These are phyloP conservation scores for Solanum arcanum DNA, from an alignment of 257 asterid genomes.

Conservation along the genomic window DNA sequence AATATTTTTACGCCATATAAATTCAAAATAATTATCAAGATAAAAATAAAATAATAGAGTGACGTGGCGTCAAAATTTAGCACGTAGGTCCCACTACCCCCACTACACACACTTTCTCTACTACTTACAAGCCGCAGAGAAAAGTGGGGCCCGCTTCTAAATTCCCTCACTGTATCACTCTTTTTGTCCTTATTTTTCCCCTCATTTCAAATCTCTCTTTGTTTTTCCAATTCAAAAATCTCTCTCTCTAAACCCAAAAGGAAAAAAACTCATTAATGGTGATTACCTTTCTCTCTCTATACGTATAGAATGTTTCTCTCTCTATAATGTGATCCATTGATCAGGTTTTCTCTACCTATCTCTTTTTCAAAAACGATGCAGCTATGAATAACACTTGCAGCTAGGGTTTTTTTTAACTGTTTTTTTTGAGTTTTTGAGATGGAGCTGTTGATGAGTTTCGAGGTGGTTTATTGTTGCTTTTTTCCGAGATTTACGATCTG, in stretches of 20 bases:
- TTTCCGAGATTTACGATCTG: slow-evolving; percentile 50
- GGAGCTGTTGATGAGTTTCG: slow-evolving; percentile 32
- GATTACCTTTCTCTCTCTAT: slow-evolving; percentile 8
- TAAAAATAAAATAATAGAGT: neutral
- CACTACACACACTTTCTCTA: neutral
- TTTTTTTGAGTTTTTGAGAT: neutral
- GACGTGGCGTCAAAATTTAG: neutral
- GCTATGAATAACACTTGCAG: neutral
- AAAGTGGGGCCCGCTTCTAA: neutral
- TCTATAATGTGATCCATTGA: slow-evolving; percentile 10
- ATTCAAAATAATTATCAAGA: too few relatives aligned
- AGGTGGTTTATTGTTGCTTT: slow-evolving; percentile 31
- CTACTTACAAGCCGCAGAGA: neutral
- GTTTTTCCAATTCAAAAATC: slow-evolving; percentile 30
- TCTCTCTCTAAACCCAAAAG: neutral
- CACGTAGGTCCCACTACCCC: neutral
- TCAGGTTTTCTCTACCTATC: neutral
- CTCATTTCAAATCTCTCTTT: neutral
- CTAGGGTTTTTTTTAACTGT: neutral
- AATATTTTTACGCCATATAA: fast-evolving
- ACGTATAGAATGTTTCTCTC: slow-evolving; percentile 18
- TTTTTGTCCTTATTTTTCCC: slow-evolving; percentile 3
- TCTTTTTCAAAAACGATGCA: slow-evolving; percentile 15
- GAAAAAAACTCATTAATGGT: slow-evolving; percentile 9
- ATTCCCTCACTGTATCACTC: slow-evolving; percentile 5